Percentiles rank a stretch among this genome's conserved stretches.
These are phyloP conservation scores for Pichia pseudocactophila DNA, from an alignment of 805 yeast species.

Conservation along the genomic window DNA sequence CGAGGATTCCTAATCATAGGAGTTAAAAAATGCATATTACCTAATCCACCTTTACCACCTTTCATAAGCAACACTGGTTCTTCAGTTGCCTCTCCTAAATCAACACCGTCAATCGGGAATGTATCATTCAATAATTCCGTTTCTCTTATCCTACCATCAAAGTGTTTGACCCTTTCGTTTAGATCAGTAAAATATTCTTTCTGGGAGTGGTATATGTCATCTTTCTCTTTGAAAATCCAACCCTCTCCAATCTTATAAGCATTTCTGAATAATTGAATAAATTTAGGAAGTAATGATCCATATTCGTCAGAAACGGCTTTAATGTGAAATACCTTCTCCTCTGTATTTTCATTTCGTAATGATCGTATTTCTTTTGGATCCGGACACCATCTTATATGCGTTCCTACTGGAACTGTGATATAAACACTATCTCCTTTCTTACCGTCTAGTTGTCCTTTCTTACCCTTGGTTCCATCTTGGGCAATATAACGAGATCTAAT, in stretches of 20 bases:
- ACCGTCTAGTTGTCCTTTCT: constrained; percentile 78
- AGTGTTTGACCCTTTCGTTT: constrained; percentile 52
- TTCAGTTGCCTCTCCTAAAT: constrained; percentile 49
- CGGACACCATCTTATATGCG: constrained; percentile 78
- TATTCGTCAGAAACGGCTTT: constrained; percentile 19
- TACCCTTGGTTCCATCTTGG: constrained; percentile 62
- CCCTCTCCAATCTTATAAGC: constrained; percentile 67
- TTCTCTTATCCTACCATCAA: constrained; percentile 48
- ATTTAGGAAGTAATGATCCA: constrained; percentile 25
- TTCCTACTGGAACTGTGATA: constrained; percentile 87
- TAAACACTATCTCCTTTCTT: constrained; percentile 69
- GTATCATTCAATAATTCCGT: constrained; percentile 57
- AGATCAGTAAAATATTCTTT: constrained; percentile 60
- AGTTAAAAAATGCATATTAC: constrained; percentile 91
- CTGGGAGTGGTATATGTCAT: constrained; percentile 56
- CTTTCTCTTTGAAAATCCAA: constrained; percentile 80
- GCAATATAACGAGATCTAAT: constrained; percentile 64
- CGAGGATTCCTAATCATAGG: constrained; percentile 80
- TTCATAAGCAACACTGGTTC: constrained; percentile 60
- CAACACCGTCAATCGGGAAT: constrained; percentile 79
- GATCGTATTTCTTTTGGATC: constrained; percentile 43
- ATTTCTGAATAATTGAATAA: constrained; percentile 55
- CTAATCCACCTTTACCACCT: constrained; percentile 94
- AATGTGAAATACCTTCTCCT: constrained; percentile 20
- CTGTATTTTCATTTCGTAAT: constrained; percentile 12